These are phyloP conservation scores for Blastobotrys apis DNA, from an alignment of 1,139 yeast species.

Conservation along the genomic window DNA sequence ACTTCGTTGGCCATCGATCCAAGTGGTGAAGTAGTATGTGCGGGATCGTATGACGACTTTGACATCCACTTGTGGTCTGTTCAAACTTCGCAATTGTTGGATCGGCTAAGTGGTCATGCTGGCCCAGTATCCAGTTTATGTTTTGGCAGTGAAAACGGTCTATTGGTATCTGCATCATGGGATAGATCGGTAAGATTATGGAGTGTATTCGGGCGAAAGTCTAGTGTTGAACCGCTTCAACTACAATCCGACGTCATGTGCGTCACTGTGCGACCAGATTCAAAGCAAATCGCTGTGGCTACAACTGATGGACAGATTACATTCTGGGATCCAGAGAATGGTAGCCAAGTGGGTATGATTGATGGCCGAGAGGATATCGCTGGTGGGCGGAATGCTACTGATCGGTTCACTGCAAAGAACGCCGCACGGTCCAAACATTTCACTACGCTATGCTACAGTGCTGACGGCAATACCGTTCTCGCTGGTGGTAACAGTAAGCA, in stretches of 20 bases:
- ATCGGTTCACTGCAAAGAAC: constrained; percentile 74
- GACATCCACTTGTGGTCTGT: constrained; percentile 97
- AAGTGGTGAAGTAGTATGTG: constrained; percentile 94
- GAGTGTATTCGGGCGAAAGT: constrained; percentile 78
- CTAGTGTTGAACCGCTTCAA: constrained; percentile 86
- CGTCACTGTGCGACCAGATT: constrained; percentile 84
- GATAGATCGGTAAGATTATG: constrained; percentile 90
- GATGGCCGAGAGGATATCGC: constrained; percentile 85
- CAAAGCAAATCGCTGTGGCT: constrained; percentile 81
- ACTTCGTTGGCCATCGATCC: constrained; percentile 92
- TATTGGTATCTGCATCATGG: constrained; percentile 93
- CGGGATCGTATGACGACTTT: constrained; percentile 86
- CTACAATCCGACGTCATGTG: constrained; percentile 81
- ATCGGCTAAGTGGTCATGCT: constrained; percentile 82
- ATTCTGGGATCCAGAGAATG: constrained; percentile 78
- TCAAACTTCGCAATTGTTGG: constrained; percentile 88
- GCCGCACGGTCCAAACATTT: constrained; percentile 82
- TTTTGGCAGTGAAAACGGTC: constrained; percentile 72
- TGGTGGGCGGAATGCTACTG: constrained; percentile 81
- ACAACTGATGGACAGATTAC: constrained; percentile 86
- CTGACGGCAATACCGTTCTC: constrained; percentile 80
- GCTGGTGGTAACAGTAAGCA: constrained; percentile 95
- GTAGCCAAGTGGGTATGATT: constrained; percentile 73
- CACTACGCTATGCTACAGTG: constrained; percentile 75
- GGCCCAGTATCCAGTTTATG: constrained; percentile 91